Evolutionary conservation across 163 green algal genomes (phyloP).

Genomic region (Scenedesmus sp.): DNA sequence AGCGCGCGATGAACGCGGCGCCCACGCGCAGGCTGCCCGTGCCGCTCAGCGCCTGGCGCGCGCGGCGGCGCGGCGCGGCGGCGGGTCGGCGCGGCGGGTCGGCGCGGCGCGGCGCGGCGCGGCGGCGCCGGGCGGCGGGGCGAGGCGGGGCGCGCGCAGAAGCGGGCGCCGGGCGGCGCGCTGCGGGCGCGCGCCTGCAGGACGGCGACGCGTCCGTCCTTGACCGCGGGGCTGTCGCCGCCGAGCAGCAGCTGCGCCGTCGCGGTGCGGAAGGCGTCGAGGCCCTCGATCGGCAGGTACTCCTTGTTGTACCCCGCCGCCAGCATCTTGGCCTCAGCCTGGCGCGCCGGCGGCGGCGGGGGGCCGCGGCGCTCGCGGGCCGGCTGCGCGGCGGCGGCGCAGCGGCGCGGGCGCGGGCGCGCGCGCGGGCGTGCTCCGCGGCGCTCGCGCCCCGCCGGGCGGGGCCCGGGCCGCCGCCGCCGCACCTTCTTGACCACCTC

Average conservation of each 20-base stretch:
- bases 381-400: not conserved
- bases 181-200: slow-evolving; percentile 20
- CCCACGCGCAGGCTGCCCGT: slow-evolving; percentile 93
- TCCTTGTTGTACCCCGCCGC: slow-evolving; percentile 91
- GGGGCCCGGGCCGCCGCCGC: not conserved
- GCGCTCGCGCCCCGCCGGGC: not conserved
- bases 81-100: too few species aligned
- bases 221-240: slow-evolving; percentile 70
- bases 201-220: slow-evolving; percentile 68
- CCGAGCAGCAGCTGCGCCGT: slow-evolving; percentile 94
- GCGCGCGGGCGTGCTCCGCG: not conserved
- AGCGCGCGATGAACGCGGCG: slow-evolving; percentile 93
- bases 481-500: slow-evolving; percentile 90
- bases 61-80: too few species aligned
- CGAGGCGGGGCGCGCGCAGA: not conserved
- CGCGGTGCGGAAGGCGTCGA: slow-evolving; percentile 88
- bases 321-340: slow-evolving; percentile 95
- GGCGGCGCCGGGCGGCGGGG: not conserved
- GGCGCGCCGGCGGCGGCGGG: not conserved
- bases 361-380: not conserved
- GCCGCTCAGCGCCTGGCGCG: slow-evolving; percentile 95
- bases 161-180: not conserved
- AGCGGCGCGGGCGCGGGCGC: too few species aligned
- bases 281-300: slow-evolving; percentile 96
- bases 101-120: too few species aligned